Conservation (phyloP, 2,329 filamentous ascomycete species). For the Chaetomium olivaceum region DNA sequence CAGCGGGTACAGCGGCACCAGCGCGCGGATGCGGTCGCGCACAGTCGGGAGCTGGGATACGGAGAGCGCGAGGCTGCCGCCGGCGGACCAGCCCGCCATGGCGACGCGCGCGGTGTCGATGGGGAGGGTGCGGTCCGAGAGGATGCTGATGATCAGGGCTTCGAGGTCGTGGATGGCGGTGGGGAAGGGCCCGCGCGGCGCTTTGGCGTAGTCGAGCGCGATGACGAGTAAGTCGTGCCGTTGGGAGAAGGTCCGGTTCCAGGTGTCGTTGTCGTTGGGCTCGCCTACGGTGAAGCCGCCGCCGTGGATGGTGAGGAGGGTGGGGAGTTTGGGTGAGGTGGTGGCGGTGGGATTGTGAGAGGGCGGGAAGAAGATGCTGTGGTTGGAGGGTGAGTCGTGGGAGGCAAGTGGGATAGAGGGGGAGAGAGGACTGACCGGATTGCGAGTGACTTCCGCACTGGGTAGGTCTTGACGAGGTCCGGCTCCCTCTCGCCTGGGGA, state of each 20-base stretch:
- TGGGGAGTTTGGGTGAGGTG: constrained; percentile 39
- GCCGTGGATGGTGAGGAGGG: constrained; percentile 54
- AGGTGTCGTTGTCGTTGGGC: constrained; percentile 48
- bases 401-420: too few relatives aligned
- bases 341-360: constrained; percentile 35
- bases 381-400: not conserved
- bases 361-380: constrained; percentile 45
- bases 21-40: constrained; percentile 37
- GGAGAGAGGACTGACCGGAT: constrained; percentile 24
- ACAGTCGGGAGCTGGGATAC: constrained; percentile 44
- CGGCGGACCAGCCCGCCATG: constrained; percentile 53
- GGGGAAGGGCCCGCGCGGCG: constrained; percentile 49
- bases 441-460: constrained; percentile 25
- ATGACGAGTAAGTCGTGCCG: constrained; percentile 46
- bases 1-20: constrained; percentile 48
- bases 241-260: constrained; percentile 47
- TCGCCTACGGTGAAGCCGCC: constrained; percentile 51
- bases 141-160: constrained; percentile 44
- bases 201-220: constrained; percentile 51
- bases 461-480: constrained; percentile 31
- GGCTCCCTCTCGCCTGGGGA: constrained; percentile 16
- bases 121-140: constrained; percentile 47
- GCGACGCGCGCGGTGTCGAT: constrained; percentile 46
- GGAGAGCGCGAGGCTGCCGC: constrained; percentile 50
- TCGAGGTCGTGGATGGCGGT: constrained; percentile 47